Percentiles rank a stretch among this genome's conserved stretches.
phyloP scores from a whole-genome alignment of 1,284 basidiomycete species.

The Heterobasidion parviporum region DNA sequence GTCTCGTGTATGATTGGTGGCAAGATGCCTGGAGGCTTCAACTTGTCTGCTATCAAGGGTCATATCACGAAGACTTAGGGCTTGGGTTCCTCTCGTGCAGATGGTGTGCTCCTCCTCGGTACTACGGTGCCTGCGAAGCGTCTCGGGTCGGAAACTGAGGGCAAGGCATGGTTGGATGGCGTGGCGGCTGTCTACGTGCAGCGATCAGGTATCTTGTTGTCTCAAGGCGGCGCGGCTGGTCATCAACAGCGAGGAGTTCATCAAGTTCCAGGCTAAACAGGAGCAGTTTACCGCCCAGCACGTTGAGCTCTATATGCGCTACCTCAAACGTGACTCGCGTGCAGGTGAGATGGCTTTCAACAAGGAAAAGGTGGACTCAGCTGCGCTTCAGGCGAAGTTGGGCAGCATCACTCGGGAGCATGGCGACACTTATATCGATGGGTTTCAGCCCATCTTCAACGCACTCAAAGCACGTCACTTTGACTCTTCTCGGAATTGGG shows the following conservation, averaged over 20 bases:
- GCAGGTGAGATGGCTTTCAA: constrained; percentile 87
- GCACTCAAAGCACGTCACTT: constrained; percentile 95
- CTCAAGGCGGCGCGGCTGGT: constrained; percentile 52
- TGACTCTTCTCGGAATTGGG: constrained; percentile 99
- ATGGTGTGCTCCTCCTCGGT: constrained; percentile 87
- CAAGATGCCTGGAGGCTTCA: constrained; percentile 99
- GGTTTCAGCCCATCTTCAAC: constrained; percentile 93
- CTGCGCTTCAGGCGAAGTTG: constrained; percentile 76
- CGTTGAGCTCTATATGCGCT: constrained; percentile 93
- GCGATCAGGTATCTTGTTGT: constrained; percentile 82
- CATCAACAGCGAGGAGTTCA: constrained; percentile 97
- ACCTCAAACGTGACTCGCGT: constrained; percentile 89
- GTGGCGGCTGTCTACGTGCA: constrained; percentile 83
- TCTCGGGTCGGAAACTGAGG: constrained; percentile 85
- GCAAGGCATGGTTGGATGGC: constrained; percentile 88
- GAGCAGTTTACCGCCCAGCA: constrained; percentile 90
- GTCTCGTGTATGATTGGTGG: constrained; percentile 88
- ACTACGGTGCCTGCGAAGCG: constrained; percentile 91
- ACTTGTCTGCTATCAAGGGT: constrained; percentile 86
- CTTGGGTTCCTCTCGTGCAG: constrained; percentile 81
- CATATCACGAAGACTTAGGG: constrained; percentile 92
- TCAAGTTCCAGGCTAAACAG: constrained; percentile 93
- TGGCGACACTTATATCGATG: constrained; percentile 89
- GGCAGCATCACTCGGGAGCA: constrained; percentile 88
- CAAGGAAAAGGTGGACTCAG: constrained; percentile 69